Evolutionary conservation across 208 protist genomes (phyloP).

Genomic region (Vickermania ingenoplastis): DNA sequence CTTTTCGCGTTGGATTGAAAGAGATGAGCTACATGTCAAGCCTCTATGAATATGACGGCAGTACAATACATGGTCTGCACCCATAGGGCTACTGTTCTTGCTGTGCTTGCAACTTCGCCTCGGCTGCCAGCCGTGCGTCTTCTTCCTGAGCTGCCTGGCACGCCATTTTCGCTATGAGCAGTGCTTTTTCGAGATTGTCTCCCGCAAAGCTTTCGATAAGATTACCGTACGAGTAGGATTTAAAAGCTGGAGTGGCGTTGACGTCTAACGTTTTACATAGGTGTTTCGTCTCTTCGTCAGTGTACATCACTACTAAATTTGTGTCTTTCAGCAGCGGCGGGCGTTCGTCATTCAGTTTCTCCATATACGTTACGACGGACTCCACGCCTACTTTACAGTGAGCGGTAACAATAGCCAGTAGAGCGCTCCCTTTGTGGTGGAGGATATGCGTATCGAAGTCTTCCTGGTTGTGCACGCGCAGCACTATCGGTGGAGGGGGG

Average conservation of each 20-base stretch:
- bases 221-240: constrained; percentile 51
- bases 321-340: constrained; percentile 20
- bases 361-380: constrained; percentile 35
- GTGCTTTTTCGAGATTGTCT: constrained; percentile 63
- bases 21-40: not conserved
- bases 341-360: constrained; percentile 61
- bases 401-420: constrained; percentile 51
- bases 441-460: constrained; percentile 40
- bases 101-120: constrained; percentile 11
- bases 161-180: constrained; percentile 50
- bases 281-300: constrained; percentile 17
- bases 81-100: not conserved
- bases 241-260: constrained; percentile 31
- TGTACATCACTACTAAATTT: constrained; percentile 56
- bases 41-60: not conserved
- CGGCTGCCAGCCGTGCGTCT: constrained; percentile 17
- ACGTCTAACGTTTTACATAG: constrained; percentile 40
- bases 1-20: not conserved
- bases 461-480: constrained; percentile 26
- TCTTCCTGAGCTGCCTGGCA: constrained; percentile 20
- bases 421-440: constrained; percentile 20
- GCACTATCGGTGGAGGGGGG: constrained; percentile 45
- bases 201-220: constrained; percentile 36
- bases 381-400: constrained; percentile 33
- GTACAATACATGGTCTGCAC: not conserved